Evolutionary conservation across 108 stramenopile species (phyloP), one percentile per base, ranked within the genome.

Genomic region (Skeletonema tropicum): DNA sequence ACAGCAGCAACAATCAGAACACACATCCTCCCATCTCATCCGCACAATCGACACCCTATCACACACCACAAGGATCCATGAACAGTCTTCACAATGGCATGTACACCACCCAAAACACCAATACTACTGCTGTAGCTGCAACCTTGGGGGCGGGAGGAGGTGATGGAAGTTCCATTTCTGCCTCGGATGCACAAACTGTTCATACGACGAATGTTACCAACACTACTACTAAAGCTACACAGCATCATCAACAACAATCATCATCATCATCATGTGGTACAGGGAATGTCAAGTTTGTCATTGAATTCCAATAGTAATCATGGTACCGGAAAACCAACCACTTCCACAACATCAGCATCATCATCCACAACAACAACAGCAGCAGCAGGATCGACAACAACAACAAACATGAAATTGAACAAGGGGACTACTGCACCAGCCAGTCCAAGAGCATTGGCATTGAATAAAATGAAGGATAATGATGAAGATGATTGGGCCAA

Each of bases 401-500:
- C 68, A 31, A 57, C 66, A 68, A 29, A 61, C 1, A 66, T 9
- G n/a, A 26, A 21, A 66, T 46, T 64, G 21, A 70, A 69, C 14
- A 26, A 52, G 21, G 48, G 62, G 42, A 1, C 5, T 9, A 10
- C 52, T 6, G 15, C 52, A 55, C 73, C 73, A 32, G 46, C 70
- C 13, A 71, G 75, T 35, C 70, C 70, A 48, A 36, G 75, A 29
- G 75, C 69, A 39, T 21, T 71, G n/a, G 14, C 32, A 23, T 39
- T 71, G 13, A 38, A 48, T 33, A 45, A 71, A 38, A 76, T 71
- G 75, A 62, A 76, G 60, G 63, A 76, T 42, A 73, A 78, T 38
- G 82, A 83, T 33, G 82, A 83, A 58, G 72, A 83, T 25, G 82
- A 83, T 68, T 83, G 82, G 82, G 77, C 77, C 45, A 79, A 78